Evolutionary conservation across 495 filamentous ascomycete genomes (phyloP), one percentile per base, ranked within the genome.

Genomic region (Talaromyces trachyspermus): DNA sequence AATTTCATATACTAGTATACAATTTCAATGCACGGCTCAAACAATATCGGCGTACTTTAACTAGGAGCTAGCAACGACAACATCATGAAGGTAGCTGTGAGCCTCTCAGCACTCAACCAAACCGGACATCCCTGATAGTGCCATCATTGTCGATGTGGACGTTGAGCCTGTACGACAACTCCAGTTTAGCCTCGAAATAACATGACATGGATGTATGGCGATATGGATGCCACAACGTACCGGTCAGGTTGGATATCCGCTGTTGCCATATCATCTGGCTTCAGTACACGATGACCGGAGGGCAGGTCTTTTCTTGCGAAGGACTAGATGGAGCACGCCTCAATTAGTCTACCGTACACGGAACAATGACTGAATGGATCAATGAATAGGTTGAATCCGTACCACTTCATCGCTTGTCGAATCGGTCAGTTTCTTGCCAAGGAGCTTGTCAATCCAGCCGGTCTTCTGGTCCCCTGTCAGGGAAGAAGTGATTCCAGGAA

Each of bases 271-370:
- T 63, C 56, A 37, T 77, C 83, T 0, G 81, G 83, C 61, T 78
- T 66, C 49, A 89, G 66, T 38, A 92, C 71, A 26, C 86, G 81
- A 50, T 79, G 77, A 43, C 74, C 54, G 49, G 84, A 53, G 0
- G 87, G 87, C 11, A 92, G 74, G 27, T 90, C 86, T 29, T 69
- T 70, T 61, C 83, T 88, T 47, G 85, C 83, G 55, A 90, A 92
- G 5, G 72, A 80, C 86, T 89, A 52, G 23, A 12, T 30, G 12
- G 14, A 18, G 11, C 46, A 26, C 50, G 57, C 29, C 49, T 36
- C 38, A 15, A 42, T 12, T 12, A 14, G 11, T 23, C n/a, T n/a
- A n/a, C n/a, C n/a, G n/a, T n/a, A n/a, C n/a, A n/a, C n/a, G n/a
- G n/a, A n/a, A n/a, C n/a, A n/a, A n/a, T n/a, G n/a, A n/a, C n/a